Percentiles rank a stretch among this genome's conserved stretches.
Evolutionary conservation across 2,329 filamentous ascomycete genomes (phyloP).

Genomic region (Drechslerella dactyloides): DNA sequence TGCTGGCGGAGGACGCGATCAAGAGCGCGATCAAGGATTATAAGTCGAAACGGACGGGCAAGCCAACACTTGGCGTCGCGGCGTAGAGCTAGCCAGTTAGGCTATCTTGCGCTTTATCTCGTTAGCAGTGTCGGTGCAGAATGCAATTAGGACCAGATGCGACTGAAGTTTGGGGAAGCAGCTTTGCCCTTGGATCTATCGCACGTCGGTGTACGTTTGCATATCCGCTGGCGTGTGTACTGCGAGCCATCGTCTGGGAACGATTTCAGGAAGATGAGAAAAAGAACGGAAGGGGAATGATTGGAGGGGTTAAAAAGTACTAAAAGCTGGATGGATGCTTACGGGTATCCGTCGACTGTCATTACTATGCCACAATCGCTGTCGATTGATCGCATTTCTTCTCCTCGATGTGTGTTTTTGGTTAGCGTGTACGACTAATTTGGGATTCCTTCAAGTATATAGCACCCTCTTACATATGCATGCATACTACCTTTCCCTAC

Average conservation of each 20-base stretch:
- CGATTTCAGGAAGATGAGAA: too few relatives aligned
- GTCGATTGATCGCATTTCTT: constrained; percentile 7
- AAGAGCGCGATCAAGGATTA: constrained; percentile 90
- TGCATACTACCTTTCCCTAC: constrained; percentile 27
- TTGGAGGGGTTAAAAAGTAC: constrained; percentile 17
- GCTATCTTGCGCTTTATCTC: background rate
- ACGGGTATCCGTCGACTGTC: constrained; percentile 13
- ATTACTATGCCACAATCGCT: constrained; percentile 41
- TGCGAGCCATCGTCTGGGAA: too few relatives aligned
- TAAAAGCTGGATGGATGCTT: constrained; percentile 16
- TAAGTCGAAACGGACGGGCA: constrained; percentile 75
- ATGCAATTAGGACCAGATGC: too few relatives aligned
- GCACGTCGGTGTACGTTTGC: too few relatives aligned
- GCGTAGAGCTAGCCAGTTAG: constrained; percentile 16
- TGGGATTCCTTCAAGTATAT: too few relatives aligned
- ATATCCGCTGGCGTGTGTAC: too few relatives aligned
- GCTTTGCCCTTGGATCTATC: too few relatives aligned
- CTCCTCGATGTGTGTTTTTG: constrained; percentile 34
- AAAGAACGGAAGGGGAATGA: background rate
- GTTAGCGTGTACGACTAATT: constrained; percentile 51
- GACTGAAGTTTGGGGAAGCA: too few relatives aligned
- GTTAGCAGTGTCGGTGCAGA: constrained; percentile 7
- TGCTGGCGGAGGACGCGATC: constrained; percentile 91
- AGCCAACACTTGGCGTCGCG: constrained; percentile 52
- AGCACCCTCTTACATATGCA: constrained; percentile 4